Evolutionary conservation across 192 early-diverging fungal genomes (phyloP), one percentile per base, ranked within the genome.

Genomic region (Gonapodya prolifera): DNA sequence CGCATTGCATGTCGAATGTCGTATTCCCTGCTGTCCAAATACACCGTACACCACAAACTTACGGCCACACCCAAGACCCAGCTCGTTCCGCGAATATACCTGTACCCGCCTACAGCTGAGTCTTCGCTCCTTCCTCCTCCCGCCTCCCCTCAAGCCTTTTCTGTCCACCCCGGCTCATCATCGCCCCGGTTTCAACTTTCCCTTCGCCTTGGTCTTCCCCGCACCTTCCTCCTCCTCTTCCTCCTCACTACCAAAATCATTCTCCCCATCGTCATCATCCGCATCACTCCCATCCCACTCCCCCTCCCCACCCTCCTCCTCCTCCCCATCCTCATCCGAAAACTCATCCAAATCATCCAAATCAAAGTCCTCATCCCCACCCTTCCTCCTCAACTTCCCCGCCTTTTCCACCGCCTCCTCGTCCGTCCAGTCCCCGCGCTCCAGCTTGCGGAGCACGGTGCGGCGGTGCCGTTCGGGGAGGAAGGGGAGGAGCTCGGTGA

Each of bases 381-480:
- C 45, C 45, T 61, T 61, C 45, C 45, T 61, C 45, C 23, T 61
- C 45, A 61, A 23, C 75, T n/a, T 75, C 16, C 1, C 28, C 18
- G 80, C 69, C 0, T 31, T 69, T 30, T 30, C 73, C 23, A 75
- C 36, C 71, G 80, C 81, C 2, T 78, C 75, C 16, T 85, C 87
- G 35, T 83, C 83, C 80, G 85, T 84, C 34, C 89, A 91, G 29
- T 95, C 93, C 1, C 92, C 94, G 17, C 91, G 86, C 78, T 92
- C 92, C 77, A 98, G 75, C 79, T 94, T 91, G 23, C 96, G 81
- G 70, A 92, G 80, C 78, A 92, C 96, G 34, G 90, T 86, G 79
- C 95, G 85, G 78, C 93, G 90, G 78, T 95, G 89, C 77, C 96
- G 90, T 82, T 95, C 92, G 8, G 87, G 85, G 91, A 98, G 45